Percentiles rank a stretch among this genome's conserved stretches.
Evolutionary conservation across 306 rosid species (phyloP).

Genomic region (Acacia melanoxylon): DNA sequence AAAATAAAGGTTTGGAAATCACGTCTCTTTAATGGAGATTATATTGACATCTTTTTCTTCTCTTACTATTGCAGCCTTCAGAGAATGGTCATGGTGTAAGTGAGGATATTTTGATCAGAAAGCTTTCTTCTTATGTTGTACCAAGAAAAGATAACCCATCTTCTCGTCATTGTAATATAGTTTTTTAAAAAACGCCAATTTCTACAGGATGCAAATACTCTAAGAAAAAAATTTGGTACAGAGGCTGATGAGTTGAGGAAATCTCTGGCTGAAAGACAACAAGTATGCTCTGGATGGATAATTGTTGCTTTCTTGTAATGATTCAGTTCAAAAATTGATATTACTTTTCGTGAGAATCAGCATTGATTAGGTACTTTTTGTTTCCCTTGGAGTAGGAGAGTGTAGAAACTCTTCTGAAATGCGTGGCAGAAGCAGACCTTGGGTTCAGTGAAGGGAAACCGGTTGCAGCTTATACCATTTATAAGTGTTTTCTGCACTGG

Average conservation of each 20-base stretch:
- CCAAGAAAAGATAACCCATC: neutral
- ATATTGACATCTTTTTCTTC: conserved; percentile 39
- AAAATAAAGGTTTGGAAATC: conserved; percentile 2
- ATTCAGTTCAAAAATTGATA: conserved; percentile 27
- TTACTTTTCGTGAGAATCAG: conserved; percentile 16
- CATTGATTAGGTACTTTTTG: conserved; percentile 16
- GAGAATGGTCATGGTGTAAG: conserved; percentile 82
- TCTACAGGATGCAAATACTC: conserved; percentile 49
- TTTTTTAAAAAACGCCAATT: conserved; percentile 29
- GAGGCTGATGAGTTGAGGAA: conserved; percentile 58
- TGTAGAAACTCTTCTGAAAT: conserved; percentile 69
- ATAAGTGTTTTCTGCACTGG: conserved; percentile 91
- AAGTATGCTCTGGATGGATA: conserved; percentile 48
- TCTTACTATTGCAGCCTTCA: conserved; percentile 48
- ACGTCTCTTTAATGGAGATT: conserved; percentile 22
- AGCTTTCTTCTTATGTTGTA: neutral
- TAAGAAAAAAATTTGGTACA: conserved; percentile 56
- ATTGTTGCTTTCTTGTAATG: conserved; percentile 11
- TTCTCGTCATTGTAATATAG: conserved; percentile 5
- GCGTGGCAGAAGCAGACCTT: conserved; percentile 52
- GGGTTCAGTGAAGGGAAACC: conserved; percentile 92
- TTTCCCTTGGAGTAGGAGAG: conserved; percentile 64
- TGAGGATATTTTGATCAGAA: conserved; percentile 20
- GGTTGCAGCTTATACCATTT: conserved; percentile 75
- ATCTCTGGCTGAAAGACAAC: conserved; percentile 76